Evolutionary conservation across 768 basidiomycete species (phyloP).

Genomic region (Amanita pseudoporphyria): DNA sequence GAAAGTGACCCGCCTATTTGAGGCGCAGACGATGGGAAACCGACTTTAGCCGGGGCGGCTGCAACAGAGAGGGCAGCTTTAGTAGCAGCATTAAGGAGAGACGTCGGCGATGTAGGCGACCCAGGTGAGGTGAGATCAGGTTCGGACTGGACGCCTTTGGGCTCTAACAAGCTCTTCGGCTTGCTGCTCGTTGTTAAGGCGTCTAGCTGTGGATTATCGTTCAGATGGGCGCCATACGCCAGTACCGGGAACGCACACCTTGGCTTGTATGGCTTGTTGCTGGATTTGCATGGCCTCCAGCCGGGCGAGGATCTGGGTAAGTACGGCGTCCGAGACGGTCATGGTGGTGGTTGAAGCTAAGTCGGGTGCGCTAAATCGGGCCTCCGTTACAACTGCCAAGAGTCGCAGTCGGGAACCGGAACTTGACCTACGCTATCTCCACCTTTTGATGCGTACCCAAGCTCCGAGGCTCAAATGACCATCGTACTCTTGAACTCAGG

Average conservation of each 20-base stretch:
- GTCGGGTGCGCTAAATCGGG: neutral
- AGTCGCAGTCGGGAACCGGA: no score
- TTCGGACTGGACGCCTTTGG: constrained; percentile 13
- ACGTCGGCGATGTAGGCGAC: constrained; percentile 20
- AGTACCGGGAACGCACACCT: constrained; percentile 34
- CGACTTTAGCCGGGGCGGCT: constrained; percentile 6
- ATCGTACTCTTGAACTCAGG: no score
- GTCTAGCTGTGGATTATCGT: constrained; percentile 36
- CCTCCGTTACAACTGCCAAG: no score
- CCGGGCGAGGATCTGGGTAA: constrained; percentile 66
- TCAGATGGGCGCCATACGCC: neutral
- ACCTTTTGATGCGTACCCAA: no score
- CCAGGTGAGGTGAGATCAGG: constrained; percentile 23
- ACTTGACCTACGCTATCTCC: no score
- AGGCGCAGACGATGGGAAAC: constrained; percentile 20
- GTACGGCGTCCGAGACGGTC: constrained; percentile 44
- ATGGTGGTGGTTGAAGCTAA: constrained; percentile 14
- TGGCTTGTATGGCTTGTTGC: constrained; percentile 71
- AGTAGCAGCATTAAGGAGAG: constrained; percentile 9
- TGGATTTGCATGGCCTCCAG: constrained; percentile 62
- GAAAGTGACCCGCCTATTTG: constrained; percentile 16
- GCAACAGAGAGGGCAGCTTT: no score
- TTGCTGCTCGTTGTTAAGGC: constrained; percentile 20
- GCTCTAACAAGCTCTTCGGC: constrained; percentile 12
- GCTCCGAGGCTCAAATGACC: no score